Percentiles rank a stretch among this genome's conserved stretches.
Evolutionary conservation across 1,284 basidiomycete genomes (phyloP).

Genomic region (Tausonia pullulans): DNA sequence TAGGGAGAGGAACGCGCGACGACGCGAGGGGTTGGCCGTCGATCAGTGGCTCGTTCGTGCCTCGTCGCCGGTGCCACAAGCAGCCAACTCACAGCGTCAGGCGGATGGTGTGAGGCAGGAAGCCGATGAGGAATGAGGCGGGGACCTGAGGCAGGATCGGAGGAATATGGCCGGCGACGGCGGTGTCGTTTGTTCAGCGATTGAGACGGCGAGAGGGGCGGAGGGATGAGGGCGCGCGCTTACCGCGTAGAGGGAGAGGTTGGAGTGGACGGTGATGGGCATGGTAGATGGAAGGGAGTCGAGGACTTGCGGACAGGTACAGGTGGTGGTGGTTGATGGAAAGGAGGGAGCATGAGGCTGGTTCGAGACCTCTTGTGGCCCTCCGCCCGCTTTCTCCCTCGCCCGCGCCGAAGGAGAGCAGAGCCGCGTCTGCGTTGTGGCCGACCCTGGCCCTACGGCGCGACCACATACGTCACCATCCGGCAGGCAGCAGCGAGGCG

Average conservation of each 20-base stretch:
- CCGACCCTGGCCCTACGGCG: too few species aligned
- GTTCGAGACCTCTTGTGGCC: slow-evolving; percentile 5
- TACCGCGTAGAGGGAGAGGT: slow-evolving; percentile 20
- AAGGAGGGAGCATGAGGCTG: slow-evolving; percentile 10
- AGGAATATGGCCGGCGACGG: too few species aligned
- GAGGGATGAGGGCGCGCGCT: slow-evolving; percentile 9
- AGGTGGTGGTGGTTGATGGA: too few species aligned
- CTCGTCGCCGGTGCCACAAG: too few species aligned
- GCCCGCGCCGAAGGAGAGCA: background rate
- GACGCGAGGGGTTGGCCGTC: too few species aligned
- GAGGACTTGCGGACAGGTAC: background rate
- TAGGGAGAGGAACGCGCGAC: background rate
- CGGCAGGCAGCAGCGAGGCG: too few species aligned
- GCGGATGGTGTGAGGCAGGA: slow-evolving; percentile 15
- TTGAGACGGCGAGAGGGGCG: slow-evolving; percentile 2
- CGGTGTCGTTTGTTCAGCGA: too few species aligned
- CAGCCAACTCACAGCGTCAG: slow-evolving; percentile 6
- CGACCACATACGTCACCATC: too few species aligned
- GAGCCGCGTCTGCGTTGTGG: background rate
- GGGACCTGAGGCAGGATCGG: too few species aligned
- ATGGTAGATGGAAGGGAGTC: background rate
- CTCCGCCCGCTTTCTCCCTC: background rate
- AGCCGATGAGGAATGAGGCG: background rate
- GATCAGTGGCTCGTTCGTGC: too few species aligned
- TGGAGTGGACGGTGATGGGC: slow-evolving; percentile 19